Base-by-base conservation (phyloP, 2,329 filamentous ascomycete species). In the Pleurostoma richardsiae region DNA sequence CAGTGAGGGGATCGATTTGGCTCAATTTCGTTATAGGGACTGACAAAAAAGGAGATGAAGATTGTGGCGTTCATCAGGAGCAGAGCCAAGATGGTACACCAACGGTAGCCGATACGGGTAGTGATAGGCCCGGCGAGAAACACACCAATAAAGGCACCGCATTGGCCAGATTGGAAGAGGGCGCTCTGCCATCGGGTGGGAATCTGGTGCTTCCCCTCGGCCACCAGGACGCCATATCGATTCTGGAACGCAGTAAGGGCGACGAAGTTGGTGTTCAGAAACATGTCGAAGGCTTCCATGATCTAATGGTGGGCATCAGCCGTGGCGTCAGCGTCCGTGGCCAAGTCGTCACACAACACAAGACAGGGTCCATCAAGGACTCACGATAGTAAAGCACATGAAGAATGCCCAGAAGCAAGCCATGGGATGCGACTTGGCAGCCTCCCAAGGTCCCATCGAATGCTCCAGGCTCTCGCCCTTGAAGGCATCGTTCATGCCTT, bases 261-360 rank as follows among this genome's bases (percentile, higher is more conserved):
- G 39, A 83, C 62, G 61, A 84, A 84, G 49, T 77, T 74, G 42
- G 74, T 74, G 57, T 77, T 80, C 27, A 84, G 65, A 68, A 84
- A 83, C 51, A 83, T 75, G 59, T 72, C 72, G 69, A 81, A 84
- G 4, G 79, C 76, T 59, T 83, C 80, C 80, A 84, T 83, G 54
- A 82, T 79, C 79, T 83, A 53, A 53, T 46, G 26, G 47, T 54
- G 39, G 31, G 19, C 44, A 47, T 59, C 44, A 57, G 56, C 49
- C 42, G 10, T 36, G 28, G 8, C 29, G 30, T 30, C 19, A 19
- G 19, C 19, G 19, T 19, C 19, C 19, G 19, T 19, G 36, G 50
- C 57, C 41, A 51, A 27, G 7, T 8, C 8, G 33, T 8, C 8
- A 36, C n/a, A 36, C n/a, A n/a, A 36, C n/a, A 2, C 8, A 51